phyloP scores from a whole-genome alignment of 495 filamentous ascomycete genomes.

The Penicillium simplicissimum region DNA sequence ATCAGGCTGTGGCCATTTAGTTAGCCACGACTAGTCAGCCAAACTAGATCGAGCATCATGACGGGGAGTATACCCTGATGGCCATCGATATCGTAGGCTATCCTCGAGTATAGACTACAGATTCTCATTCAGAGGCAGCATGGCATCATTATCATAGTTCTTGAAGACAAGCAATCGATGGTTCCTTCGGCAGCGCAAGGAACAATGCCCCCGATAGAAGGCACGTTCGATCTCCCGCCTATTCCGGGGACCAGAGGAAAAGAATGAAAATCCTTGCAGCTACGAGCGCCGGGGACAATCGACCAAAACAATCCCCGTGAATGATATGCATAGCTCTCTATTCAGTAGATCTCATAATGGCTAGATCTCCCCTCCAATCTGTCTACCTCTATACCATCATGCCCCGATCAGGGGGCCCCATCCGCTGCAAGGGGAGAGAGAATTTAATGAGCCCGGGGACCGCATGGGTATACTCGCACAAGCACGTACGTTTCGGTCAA shows the following conservation, averaged over 20 bases:
- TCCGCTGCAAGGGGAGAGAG: slow-evolving; percentile 1
- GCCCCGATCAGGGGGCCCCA: not conserved
- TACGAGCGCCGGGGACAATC: not conserved
- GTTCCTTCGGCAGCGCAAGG: not conserved
- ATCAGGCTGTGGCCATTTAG: slow-evolving; percentile 24
- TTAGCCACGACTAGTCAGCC: slow-evolving; percentile 10
- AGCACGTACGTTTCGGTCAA: not conserved
- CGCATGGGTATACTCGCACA: slow-evolving; percentile 4
- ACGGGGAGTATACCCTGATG: not conserved
- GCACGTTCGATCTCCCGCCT: not conserved
- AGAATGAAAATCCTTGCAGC: not conserved
- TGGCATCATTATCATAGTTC: not conserved
- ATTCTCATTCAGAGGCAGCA: not conserved
- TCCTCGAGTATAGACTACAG: not conserved
- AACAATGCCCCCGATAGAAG: not conserved
- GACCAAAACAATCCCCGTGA: not conserved
- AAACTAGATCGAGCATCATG: not conserved
- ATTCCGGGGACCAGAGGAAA: not conserved
- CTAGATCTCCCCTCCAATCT: not conserved
- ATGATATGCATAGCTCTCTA: not conserved
- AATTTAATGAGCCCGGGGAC: not conserved
- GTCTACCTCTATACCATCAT: not conserved
- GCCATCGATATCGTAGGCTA: not conserved
- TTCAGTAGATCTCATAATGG: not conserved
- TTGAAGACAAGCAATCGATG: not conserved